These are phyloP conservation scores for Citrus inodora DNA, from an alignment of 345 rosid genomes.

Conservation along the genomic window DNA sequence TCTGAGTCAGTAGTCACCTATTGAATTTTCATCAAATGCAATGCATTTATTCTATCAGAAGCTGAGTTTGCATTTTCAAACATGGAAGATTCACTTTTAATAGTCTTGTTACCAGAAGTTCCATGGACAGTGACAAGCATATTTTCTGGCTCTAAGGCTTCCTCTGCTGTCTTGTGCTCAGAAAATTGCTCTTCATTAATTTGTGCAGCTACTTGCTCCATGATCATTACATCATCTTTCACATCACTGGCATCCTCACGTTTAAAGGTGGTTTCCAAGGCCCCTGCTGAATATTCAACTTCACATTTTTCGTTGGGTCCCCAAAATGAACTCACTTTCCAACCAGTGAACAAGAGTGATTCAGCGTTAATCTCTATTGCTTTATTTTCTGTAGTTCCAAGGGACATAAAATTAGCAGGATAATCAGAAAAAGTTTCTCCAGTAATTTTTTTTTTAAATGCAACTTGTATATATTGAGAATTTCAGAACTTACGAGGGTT, in stretches of 20 bases:
- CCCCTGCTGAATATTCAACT: slow-evolving; percentile 5
- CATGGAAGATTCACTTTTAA: neutral
- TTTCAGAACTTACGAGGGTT: slow-evolving; percentile 13
- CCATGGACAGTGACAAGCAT: neutral
- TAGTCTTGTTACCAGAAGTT: neutral
- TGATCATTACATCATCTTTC: neutral
- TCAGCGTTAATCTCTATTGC: slow-evolving; percentile 1
- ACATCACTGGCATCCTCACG: neutral
- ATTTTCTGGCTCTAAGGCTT: neutral
- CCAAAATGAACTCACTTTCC: slow-evolving; percentile 1
- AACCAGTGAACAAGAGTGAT: neutral
- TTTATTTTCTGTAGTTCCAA: neutral
- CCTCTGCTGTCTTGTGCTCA: neutral
- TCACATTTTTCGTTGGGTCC: slow-evolving; percentile 7
- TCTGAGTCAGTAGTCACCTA: neutral
- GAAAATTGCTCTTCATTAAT: neutral
- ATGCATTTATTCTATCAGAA: slow-evolving; percentile 10
- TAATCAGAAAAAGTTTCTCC: neutral
- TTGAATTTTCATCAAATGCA: neutral
- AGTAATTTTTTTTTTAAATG: neutral
- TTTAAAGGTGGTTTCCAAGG: neutral
- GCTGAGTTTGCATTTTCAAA: neutral
- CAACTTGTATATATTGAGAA: neutral
- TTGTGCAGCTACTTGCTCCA: neutral
- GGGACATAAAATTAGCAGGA: neutral